These are phyloP conservation scores for Neurospora sp. DNA, from an alignment of 495 filamentous ascomycete species.

Conservation along the genomic window DNA sequence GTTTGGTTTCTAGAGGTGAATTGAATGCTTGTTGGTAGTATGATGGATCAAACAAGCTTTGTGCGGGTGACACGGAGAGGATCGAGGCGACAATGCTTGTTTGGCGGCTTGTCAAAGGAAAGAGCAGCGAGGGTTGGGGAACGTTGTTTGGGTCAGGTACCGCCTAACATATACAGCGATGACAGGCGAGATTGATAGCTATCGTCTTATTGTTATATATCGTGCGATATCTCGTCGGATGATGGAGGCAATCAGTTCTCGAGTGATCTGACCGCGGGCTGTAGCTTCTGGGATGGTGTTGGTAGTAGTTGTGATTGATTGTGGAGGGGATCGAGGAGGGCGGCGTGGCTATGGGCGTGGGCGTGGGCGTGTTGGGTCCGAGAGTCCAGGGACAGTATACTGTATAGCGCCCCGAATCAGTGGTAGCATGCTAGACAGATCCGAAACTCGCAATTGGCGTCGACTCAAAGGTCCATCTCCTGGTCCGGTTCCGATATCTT, in stretches of 20 bases:
- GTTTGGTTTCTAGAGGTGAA: conserved; percentile 5
- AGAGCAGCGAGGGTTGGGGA: background rate
- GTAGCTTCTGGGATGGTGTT: background rate
- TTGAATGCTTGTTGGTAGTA: background rate
- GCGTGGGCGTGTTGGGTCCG: background rate
- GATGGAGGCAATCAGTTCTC: background rate
- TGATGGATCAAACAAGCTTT: background rate
- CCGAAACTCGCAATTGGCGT: background rate
- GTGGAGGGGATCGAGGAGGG: background rate
- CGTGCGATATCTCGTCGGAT: background rate
- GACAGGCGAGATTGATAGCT: background rate
- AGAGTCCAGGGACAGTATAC: background rate
- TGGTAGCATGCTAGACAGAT: background rate
- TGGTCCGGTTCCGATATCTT: too few species aligned
- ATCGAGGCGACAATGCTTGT: background rate
- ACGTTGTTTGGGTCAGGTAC: background rate
- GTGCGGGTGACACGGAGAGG: background rate
- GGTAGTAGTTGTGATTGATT: background rate
- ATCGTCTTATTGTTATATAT: background rate
- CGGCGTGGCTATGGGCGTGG: background rate
- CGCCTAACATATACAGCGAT: background rate
- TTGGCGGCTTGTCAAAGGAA: background rate
- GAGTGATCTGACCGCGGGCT: background rate
- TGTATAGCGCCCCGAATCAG: background rate
- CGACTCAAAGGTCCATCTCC: too few species aligned